A percentile compares a stretch with the other conserved stretches of the same genome.
These are phyloP conservation scores for Pyrus betulifolia DNA, from an alignment of 306 rosid genomes.

Conservation along the genomic window DNA sequence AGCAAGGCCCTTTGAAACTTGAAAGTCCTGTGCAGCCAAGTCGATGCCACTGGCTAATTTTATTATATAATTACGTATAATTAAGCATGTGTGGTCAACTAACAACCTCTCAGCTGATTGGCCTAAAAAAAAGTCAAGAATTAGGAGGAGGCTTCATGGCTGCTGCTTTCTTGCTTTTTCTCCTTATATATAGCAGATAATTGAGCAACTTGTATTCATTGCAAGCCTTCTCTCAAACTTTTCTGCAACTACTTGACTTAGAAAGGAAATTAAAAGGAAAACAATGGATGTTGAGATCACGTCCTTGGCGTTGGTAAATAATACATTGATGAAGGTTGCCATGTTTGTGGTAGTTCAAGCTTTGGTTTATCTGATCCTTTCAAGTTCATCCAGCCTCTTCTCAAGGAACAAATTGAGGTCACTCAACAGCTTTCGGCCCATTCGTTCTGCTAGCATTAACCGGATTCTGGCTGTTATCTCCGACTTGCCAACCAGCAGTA, in stretches of 20 bases:
- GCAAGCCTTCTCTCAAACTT: background rate
- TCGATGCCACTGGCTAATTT: background rate
- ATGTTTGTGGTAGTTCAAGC: slow-evolving; percentile 23
- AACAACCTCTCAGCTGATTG: background rate
- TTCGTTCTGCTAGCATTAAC: slow-evolving; percentile 10
- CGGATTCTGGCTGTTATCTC: slow-evolving; percentile 15
- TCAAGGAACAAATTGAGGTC: slow-evolving; percentile 14
- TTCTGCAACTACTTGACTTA: background rate
- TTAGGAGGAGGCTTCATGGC: background rate
- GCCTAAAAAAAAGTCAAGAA: background rate
- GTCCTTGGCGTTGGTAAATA: background rate
- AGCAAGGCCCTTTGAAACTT: background rate
- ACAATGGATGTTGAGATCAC: background rate
- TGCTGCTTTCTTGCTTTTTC: background rate
- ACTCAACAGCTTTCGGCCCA: slow-evolving; percentile 11
- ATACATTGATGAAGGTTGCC: slow-evolving; percentile 10
- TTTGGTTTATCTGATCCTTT: slow-evolving; percentile 19
- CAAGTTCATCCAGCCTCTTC: slow-evolving; percentile 21
- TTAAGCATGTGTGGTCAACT: background rate
- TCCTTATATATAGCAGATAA: background rate
- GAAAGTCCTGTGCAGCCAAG: background rate
- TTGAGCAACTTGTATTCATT: background rate
- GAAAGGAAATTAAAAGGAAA: background rate
- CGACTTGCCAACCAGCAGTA: background rate
- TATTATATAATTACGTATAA: background rate